A percentile compares a stretch with the other conserved stretches of the same genome.
phyloP scores from a whole-genome alignment of 73 alveolate genomes.

The Tetrahymena elliotti region DNA sequence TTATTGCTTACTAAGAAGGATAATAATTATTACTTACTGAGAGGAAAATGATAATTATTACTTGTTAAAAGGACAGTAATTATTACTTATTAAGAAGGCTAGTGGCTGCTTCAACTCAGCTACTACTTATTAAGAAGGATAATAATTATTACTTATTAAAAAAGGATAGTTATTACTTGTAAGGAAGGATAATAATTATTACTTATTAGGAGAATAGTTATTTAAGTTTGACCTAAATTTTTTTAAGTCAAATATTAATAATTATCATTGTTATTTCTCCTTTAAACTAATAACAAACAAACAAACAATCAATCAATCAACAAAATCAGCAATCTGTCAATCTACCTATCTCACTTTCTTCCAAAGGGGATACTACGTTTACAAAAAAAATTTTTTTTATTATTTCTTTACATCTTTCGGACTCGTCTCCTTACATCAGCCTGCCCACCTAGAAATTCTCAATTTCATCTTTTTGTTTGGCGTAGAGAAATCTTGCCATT shows the following conservation, averaged over 20 bases:
- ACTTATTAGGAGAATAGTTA: neutral
- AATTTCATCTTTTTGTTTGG: neutral
- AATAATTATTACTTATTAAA: neutral
- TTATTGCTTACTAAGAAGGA: neutral
- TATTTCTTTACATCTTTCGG: neutral
- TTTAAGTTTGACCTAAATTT: neutral
- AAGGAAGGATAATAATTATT: neutral
- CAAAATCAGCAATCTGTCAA: neutral
- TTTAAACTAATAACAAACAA: neutral
- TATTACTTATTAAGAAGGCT: neutral
- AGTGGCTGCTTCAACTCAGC: neutral
- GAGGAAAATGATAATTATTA: neutral
- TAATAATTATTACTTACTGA: neutral
- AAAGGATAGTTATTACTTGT: neutral
- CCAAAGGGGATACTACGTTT: neutral
- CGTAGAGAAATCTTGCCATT: neutral
- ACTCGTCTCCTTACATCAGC: neutral
- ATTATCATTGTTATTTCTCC: neutral
- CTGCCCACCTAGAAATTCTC: neutral
- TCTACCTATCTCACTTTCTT: neutral
- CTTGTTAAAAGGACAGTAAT: neutral
- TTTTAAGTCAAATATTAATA: neutral
- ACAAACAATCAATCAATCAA: neutral
- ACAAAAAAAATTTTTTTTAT: neutral
- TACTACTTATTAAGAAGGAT: neutral